Evolutionary conservation across 345 rosid species (phyloP).

Genomic region (Pistacia integerrima): DNA sequence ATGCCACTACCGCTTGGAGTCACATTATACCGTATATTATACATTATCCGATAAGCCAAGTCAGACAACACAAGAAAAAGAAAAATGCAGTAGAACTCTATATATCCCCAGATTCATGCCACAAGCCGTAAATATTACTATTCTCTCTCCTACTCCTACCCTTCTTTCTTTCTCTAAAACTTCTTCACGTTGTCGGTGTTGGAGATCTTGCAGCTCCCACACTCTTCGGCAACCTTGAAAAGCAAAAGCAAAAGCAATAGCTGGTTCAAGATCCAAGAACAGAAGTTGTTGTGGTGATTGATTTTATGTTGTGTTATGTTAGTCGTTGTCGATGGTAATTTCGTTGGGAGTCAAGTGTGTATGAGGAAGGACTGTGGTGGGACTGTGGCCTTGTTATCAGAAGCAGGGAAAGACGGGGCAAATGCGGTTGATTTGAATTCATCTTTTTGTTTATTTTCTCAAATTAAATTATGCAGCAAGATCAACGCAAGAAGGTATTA

Average conservation of each 20-base stretch:
- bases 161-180: background rate
- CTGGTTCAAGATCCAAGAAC: slow-evolving; percentile 11
- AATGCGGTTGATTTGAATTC: slow-evolving; percentile 63
- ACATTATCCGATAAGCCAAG: background rate
- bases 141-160: background rate
- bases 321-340: slow-evolving; percentile 10
- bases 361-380: slow-evolving; percentile 51
- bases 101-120: slow-evolving; percentile 44
- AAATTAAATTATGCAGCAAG: slow-evolving; percentile 62
- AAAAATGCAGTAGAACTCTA: background rate
- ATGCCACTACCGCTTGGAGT: slow-evolving; percentile 10
- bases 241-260: background rate
- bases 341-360: slow-evolving; percentile 24
- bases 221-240: slow-evolving; percentile 6
- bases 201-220: slow-evolving; percentile 46
- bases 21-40: background rate
- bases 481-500: slow-evolving; percentile 77
- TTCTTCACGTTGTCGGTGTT: slow-evolving; percentile 47
- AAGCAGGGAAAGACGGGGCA: slow-evolving; percentile 76
- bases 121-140: slow-evolving; percentile 3
- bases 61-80: background rate
- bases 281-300: slow-evolving; percentile 21
- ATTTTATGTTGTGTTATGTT: slow-evolving; percentile 32
- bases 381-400: slow-evolving; percentile 59
- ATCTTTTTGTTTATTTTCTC: background rate